phyloP scores from a whole-genome alignment of 148 eudicot species.

The Limonium bicolor region DNA sequence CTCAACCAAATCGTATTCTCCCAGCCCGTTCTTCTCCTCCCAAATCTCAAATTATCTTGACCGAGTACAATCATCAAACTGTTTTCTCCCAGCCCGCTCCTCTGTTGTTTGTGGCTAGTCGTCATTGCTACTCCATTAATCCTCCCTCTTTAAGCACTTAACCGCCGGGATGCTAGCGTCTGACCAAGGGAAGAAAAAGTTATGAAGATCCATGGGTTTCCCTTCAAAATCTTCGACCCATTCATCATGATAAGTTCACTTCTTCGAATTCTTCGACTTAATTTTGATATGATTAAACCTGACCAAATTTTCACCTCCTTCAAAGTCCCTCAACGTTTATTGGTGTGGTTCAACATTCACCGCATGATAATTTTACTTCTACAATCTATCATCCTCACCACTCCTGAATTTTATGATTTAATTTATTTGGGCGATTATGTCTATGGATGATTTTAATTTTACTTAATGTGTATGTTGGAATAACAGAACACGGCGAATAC shows the following conservation, averaged over 20 bases:
- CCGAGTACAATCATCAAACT: too few relatives aligned
- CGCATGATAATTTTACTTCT: background rate
- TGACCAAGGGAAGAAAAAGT: slow-evolving; percentile 16
- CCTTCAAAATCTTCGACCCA: too few relatives aligned
- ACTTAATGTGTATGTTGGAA: too few relatives aligned
- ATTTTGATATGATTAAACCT: slow-evolving; percentile 33
- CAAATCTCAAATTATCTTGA: too few relatives aligned
- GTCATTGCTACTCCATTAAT: too few relatives aligned
- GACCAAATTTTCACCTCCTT: slow-evolving; percentile 62
- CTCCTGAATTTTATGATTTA: background rate
- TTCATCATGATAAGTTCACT: too few relatives aligned
- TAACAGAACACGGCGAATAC: slow-evolving; percentile 62
- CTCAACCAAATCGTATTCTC: too few relatives aligned
- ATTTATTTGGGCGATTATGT: slow-evolving; percentile 4
- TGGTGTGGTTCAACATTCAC: slow-evolving; percentile 16
- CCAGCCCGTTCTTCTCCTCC: too few relatives aligned
- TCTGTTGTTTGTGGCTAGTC: too few relatives aligned
- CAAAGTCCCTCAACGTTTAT: slow-evolving; percentile 52
- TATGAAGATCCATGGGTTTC: slow-evolving; percentile 41
- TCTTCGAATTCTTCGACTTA: slow-evolving; percentile 45
- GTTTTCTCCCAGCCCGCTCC: too few relatives aligned
- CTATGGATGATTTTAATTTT: background rate
- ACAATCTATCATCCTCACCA: background rate
- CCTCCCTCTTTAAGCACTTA: too few relatives aligned
- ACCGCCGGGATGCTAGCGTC: too few relatives aligned